Evolutionary conservation across 352 stramenopile species (phyloP), one percentile per base, ranked within the genome.

Genomic region (Phytophthora colocasiae): DNA sequence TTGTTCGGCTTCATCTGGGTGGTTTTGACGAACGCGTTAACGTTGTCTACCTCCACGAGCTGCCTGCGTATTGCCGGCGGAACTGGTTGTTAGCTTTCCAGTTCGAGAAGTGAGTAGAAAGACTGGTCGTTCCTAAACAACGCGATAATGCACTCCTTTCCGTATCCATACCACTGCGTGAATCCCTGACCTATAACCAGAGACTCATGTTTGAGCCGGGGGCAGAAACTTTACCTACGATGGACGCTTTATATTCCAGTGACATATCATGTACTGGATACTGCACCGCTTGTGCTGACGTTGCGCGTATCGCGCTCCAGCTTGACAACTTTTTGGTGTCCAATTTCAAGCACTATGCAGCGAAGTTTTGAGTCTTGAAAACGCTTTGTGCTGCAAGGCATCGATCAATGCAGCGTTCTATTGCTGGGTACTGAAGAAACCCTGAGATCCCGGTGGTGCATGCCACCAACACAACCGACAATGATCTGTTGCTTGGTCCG

Each of bases 11-110:
- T 90, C 38, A 4, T 58, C 4, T 90, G 79, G 78, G 73, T 75
- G 5, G 43, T 88, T 24, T 69, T 83, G 72, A 89, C 78, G 32
- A 90, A 90, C 54, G 51, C 84, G 19, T 48, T 91, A 17, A 81
- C 66, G 27, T 41, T 90, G 4, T 88, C 63, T 40, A 67, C 73
- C 12, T 73, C 64, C 3, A 92, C 83, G 14, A 75, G 59, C 17
- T 88, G 77, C 47, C 73, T 88, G 11, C 66, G 74, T 19, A 86
- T 88, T 41, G 74, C 77, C 11, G 80, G 80, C 7, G 80, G 77
- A 26, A 82, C 34, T 11, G 75, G 78, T 7, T 88, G 80, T 52
- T 73, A 67, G 44, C 3, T 46, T 43, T 19, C 11, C 12, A 8
- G 36, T 12, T 19, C 4, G 36, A 43, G 11, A 15, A 19, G 36